A percentile compares a stretch with the other conserved stretches of the same genome.
Evolutionary conservation across 306 rosid genomes (phyloP).

Genomic region (Alnus rubra): DNA sequence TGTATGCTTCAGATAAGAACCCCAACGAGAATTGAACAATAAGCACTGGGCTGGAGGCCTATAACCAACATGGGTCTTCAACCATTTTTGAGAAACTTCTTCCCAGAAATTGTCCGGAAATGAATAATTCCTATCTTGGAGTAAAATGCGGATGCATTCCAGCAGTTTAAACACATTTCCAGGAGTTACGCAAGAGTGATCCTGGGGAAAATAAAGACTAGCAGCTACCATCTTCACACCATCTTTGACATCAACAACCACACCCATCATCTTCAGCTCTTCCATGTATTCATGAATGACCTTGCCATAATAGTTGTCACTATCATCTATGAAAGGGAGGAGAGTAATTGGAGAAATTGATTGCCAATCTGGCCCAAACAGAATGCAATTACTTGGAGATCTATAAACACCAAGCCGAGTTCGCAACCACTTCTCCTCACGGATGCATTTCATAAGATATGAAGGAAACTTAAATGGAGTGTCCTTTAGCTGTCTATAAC

Average conservation of each 20-base stretch:
- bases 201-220: slow-evolving; percentile 39
- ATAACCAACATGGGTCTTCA: slow-evolving; percentile 64
- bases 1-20: slow-evolving; percentile 29
- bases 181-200: slow-evolving; percentile 39
- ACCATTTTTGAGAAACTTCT: slow-evolving; percentile 52
- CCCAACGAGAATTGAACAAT: slow-evolving; percentile 51
- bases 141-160: slow-evolving; percentile 42
- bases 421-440: slow-evolving; percentile 50
- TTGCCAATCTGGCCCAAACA: slow-evolving; percentile 63
- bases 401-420: slow-evolving; percentile 44
- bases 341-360: slow-evolving; percentile 49
- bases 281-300: slow-evolving; percentile 42
- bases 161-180: slow-evolving; percentile 51
- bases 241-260: slow-evolving; percentile 41
- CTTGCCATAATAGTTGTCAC: slow-evolving; percentile 43
- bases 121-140: background rate
- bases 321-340: slow-evolving; percentile 75
- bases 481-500: slow-evolving; percentile 39
- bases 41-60: slow-evolving; percentile 50
- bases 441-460: slow-evolving; percentile 24
- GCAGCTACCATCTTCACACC: slow-evolving; percentile 47
- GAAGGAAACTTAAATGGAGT: slow-evolving; percentile 27
- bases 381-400: slow-evolving; percentile 58
- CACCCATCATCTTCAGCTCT: slow-evolving; percentile 65
- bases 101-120: slow-evolving; percentile 31